These are phyloP conservation scores for Coemansia sp. DNA, from an alignment of 192 early-diverging fungal genomes.

Conservation along the genomic window DNA sequence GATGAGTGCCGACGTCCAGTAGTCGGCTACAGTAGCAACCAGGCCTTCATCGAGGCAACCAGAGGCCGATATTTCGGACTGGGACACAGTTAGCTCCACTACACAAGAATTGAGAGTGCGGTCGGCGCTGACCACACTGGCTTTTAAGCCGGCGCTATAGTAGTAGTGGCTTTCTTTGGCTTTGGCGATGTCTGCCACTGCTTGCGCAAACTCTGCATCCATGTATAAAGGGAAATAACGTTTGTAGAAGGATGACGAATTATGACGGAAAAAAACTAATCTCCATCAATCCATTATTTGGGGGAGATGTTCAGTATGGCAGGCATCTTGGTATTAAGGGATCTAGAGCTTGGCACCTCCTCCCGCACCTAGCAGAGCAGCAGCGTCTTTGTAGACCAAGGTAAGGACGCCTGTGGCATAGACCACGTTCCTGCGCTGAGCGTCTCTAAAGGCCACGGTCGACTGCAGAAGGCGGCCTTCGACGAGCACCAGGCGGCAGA, in stretches of 20 bases:
- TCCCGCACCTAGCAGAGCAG: too few relatives aligned
- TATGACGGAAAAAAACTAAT: too few relatives aligned
- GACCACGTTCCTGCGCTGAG: neutral
- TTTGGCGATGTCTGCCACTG: neutral
- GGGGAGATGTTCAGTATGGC: too few relatives aligned
- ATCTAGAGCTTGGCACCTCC: conserved; percentile 3
- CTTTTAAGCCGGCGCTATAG: conserved; percentile 13
- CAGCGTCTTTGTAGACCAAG: conserved; percentile 9
- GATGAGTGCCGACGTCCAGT: conserved; percentile 41
- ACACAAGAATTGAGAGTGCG: neutral
- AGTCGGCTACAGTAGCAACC: conserved; percentile 31
- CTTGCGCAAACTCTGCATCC: too few relatives aligned
- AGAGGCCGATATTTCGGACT: conserved; percentile 4
- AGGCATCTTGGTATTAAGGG: too few relatives aligned
- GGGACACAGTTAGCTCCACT: neutral
- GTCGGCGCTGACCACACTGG: conserved; percentile 15
- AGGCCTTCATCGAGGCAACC: conserved; percentile 33
- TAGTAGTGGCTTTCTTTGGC: conserved; percentile 41
- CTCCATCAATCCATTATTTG: too few relatives aligned
- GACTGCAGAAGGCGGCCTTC: conserved; percentile 22
- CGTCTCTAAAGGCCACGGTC: conserved; percentile 22
- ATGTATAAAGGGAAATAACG: too few relatives aligned
- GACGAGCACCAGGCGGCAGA: conserved; percentile 18
- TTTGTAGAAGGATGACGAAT: too few relatives aligned
- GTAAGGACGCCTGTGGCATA: conserved; percentile 19